These are phyloP conservation scores for Skeletonema grethae DNA, from an alignment of 108 stramenopile genomes.

Conservation along the genomic window DNA sequence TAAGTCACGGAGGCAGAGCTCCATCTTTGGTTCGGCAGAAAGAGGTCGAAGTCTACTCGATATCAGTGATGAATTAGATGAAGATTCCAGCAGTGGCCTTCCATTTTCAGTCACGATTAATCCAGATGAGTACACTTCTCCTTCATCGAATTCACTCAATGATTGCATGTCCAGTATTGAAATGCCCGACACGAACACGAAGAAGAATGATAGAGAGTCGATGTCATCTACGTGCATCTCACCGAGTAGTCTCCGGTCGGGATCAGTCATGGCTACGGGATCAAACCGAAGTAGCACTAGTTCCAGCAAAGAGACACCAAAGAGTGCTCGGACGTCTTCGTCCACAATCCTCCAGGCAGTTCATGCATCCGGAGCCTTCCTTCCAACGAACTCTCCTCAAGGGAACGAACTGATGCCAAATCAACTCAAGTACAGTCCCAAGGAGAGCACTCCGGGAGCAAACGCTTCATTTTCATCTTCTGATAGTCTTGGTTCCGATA, in stretches of 20 bases:
- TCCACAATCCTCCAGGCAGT: conserved; percentile 45
- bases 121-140: conserved; percentile 41
- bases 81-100: conserved; percentile 14
- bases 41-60: conserved; percentile 34
- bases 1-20: conserved; percentile 34
- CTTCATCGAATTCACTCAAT: conserved; percentile 23
- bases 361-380: conserved; percentile 41
- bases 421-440: conserved; percentile 46
- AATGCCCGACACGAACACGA: neutral
- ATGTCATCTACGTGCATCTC: conserved; percentile 42
- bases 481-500: conserved; percentile 28
- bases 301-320: conserved; percentile 38
- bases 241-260: conserved; percentile 31
- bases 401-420: conserved; percentile 19
- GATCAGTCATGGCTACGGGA: neutral
- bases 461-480: conserved; percentile 25
- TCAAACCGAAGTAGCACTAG: neutral
- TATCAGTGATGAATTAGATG: conserved; percentile 11
- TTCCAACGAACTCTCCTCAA: conserved; percentile 19
- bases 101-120: conserved; percentile 39
- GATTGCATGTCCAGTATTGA: conserved; percentile 10
- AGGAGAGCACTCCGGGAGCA: conserved; percentile 9
- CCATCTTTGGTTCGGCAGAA: conserved; percentile 25
- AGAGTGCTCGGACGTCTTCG: conserved; percentile 44
- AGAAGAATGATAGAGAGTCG: conserved; percentile 23